These are phyloP conservation scores for Phytophthora litchii DNA, from an alignment of 352 stramenopile species.

Conservation along the genomic window DNA sequence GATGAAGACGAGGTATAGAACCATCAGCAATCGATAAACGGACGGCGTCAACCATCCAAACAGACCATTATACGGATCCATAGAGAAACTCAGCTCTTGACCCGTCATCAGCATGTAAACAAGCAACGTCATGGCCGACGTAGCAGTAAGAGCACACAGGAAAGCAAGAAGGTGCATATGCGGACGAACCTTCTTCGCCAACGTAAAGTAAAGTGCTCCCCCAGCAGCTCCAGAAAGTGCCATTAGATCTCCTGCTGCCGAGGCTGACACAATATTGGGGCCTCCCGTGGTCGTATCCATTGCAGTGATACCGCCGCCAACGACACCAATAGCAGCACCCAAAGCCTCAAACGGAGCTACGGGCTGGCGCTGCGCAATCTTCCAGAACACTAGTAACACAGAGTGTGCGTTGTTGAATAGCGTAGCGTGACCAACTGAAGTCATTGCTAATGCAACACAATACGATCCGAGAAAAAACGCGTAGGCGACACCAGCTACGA, in stretches of 20 bases:
- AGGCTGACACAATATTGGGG: slow-evolving; percentile 50
- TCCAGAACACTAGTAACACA: slow-evolving; percentile 76
- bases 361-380: slow-evolving; percentile 59
- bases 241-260: slow-evolving; percentile 66
- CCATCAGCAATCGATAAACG: slow-evolving; percentile 63
- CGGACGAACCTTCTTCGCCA: slow-evolving; percentile 76
- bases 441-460: slow-evolving; percentile 65
- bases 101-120: slow-evolving; percentile 65
- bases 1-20: slow-evolving; percentile 85
- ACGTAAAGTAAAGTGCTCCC: slow-evolving; percentile 77
- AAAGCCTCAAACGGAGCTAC: slow-evolving; percentile 69
- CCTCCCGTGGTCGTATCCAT: slow-evolving; percentile 58
- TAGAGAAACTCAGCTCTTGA: slow-evolving; percentile 64
- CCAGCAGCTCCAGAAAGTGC: slow-evolving; percentile 70
- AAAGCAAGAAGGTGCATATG: slow-evolving; percentile 81
- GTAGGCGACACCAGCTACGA: slow-evolving; percentile 65
- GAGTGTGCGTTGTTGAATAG: slow-evolving; percentile 89
- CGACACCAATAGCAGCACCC: slow-evolving; percentile 69
- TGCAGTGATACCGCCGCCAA: slow-evolving; percentile 71
- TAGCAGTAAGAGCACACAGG: slow-evolving; percentile 59
- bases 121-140: slow-evolving; percentile 60
- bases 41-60: slow-evolving; percentile 84
- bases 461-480: slow-evolving; percentile 79
- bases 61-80: slow-evolving; percentile 65
- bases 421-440: slow-evolving; percentile 81